Conservation (phyloP, 2,329 filamentous ascomycete genomes). For the Gyromitra esculenta region DNA sequence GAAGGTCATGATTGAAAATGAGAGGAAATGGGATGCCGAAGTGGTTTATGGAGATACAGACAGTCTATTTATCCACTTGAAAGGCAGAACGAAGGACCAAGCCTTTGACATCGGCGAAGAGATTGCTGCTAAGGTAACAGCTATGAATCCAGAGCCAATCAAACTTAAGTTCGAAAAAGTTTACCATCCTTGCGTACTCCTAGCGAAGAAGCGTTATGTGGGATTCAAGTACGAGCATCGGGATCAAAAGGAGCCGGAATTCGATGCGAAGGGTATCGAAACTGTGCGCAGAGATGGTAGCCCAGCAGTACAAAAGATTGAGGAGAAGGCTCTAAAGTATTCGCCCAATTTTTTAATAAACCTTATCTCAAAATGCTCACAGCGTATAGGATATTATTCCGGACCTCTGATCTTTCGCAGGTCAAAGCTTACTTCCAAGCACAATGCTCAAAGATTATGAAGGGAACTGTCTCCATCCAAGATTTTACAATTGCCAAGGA, state of each 20-base stretch:
- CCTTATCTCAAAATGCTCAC: constrained; percentile 4
- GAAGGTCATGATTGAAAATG: constrained; percentile 89
- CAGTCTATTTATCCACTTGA: constrained; percentile 89
- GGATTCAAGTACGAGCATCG: constrained; percentile 93
- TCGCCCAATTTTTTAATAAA: background rate
- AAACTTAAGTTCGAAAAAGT: constrained; percentile 99
- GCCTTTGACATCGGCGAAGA: constrained; percentile 94
- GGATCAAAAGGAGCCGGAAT: constrained; percentile 80
- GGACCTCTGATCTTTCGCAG: constrained; percentile 85
- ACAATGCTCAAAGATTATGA: constrained; percentile 93
- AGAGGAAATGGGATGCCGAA: constrained; percentile 88
- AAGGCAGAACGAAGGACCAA: constrained; percentile 83
- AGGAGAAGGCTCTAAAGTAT: constrained; percentile 83
- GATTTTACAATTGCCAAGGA: constrained; percentile 97
- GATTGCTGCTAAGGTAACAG: constrained; percentile 85
- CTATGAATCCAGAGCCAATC: constrained; percentile 87
- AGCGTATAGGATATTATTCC: constrained; percentile 73
- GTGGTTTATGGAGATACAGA: constrained; percentile 99
- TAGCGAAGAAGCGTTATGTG: constrained; percentile 97
- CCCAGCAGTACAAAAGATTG: constrained; percentile 93
- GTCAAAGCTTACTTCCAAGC: constrained; percentile 90
- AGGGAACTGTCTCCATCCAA: constrained; percentile 84
- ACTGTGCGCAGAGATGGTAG: constrained; percentile 95
- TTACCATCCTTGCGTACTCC: constrained; percentile 90
- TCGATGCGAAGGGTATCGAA: constrained; percentile 98